Conservation (phyloP, 176 grass and related monocot species). For the Aegilops umbellulata region DNA sequence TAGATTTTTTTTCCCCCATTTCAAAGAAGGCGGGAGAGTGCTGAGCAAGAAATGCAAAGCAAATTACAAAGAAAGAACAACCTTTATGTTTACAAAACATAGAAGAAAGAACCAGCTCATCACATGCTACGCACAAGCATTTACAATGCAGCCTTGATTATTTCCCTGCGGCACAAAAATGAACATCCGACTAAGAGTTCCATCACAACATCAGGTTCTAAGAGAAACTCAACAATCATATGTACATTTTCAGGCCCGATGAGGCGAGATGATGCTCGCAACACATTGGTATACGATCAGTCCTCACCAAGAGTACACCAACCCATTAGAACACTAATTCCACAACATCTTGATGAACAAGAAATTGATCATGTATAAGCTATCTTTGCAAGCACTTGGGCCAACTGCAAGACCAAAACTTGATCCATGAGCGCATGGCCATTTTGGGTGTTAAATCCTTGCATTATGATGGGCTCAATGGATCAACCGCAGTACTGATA, state of each 20-base stretch:
- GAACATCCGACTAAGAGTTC: not conserved
- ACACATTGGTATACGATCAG: not conserved
- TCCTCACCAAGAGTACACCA: not conserved
- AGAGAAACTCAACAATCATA: not conserved
- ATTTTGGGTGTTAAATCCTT: not conserved
- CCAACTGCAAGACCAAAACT: not conserved
- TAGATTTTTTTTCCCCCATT: too few relatives aligned
- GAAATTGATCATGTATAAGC: not conserved
- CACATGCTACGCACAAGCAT: not conserved
- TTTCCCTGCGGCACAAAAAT: not conserved
- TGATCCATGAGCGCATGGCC: not conserved
- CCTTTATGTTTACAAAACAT: not conserved
- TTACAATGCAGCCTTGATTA: not conserved
- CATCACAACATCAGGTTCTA: not conserved
- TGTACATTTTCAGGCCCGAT: not conserved
- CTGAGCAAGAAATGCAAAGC: not conserved
- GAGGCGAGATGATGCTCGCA: not conserved
- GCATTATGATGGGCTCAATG: not conserved
- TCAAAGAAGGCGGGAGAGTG: too few relatives aligned
- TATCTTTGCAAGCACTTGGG: not conserved
- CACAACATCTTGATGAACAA: constrained; percentile 1
- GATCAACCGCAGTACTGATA: not conserved
- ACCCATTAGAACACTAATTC: not conserved
- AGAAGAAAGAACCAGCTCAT: not conserved
- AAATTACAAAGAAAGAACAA: not conserved